A percentile compares a stretch with the other conserved stretches of the same genome.
These are phyloP conservation scores for Raddia guianensis DNA, from an alignment of 176 grass and related monocot species.

Conservation along the genomic window DNA sequence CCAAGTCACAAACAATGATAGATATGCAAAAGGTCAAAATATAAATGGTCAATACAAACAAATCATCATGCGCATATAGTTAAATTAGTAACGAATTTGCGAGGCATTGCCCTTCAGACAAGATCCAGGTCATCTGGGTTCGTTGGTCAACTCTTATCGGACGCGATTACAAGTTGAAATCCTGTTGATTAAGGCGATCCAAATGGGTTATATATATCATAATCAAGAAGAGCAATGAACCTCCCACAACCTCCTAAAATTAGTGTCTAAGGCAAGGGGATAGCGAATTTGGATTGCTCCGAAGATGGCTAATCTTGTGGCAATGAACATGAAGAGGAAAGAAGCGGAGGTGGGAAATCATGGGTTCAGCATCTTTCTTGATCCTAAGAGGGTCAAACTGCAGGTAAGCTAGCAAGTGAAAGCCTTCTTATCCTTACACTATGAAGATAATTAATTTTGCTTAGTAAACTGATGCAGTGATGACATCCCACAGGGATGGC, in stretches of 20 bases:
- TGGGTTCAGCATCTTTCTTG: constrained; percentile 46
- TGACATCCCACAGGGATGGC: neutral
- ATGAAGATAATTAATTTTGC: neutral
- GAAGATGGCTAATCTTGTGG: constrained; percentile 46
- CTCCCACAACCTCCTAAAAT: neutral
- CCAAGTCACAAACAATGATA: no score
- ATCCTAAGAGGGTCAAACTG: constrained; percentile 55
- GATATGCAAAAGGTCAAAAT: constrained; percentile 33
- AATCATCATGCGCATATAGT: neutral
- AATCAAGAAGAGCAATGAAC: neutral
- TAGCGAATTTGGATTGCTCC: neutral
- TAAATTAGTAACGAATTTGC: neutral
- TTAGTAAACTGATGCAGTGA: neutral
- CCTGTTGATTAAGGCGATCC: neutral
- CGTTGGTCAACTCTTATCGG: constrained; percentile 33
- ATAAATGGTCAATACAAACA: neutral
- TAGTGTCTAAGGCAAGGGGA: neutral
- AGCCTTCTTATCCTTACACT: neutral
- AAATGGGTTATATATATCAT: neutral
- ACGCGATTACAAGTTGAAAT: neutral
- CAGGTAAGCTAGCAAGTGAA: constrained; percentile 35
- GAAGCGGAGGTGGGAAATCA: constrained; percentile 42
- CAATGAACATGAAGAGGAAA: constrained; percentile 60
- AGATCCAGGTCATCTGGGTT: constrained; percentile 30
- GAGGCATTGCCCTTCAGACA: neutral